Evolutionary conservation across 1,139 yeast species (phyloP), one percentile per base, ranked within the genome.

Genomic region (Suhomyces maxii): DNA sequence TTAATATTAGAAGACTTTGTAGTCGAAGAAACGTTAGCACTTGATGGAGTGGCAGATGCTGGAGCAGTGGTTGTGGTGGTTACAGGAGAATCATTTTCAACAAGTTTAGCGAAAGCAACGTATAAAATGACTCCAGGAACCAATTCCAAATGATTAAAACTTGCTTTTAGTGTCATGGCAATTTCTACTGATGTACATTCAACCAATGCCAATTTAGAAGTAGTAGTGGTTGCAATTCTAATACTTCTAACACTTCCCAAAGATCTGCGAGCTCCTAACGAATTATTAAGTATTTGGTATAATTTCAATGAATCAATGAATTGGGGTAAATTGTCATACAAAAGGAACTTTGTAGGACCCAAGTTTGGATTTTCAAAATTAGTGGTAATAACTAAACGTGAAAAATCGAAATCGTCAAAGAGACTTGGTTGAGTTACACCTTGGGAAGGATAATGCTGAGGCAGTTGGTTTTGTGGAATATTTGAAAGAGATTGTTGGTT

Each of bases 141-240:
- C 36, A 93, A 73, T 60, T 91, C 97, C 55, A 84, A 82, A 53
- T 90, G 95, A 59, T 86, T 87, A 59, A 90, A 79, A 41, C 76
- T 81, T 6, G 87, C 86, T 59, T 84, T 84, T 41, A 96, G 89
- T 39, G 76, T 79, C 76, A 87, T 82, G 10, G 98, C 96, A 36
- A 83, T 72, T 40, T 89, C 96, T 11, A 86, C 69, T 34, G 77
- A 72, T 5, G 79, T 73, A 65, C 89, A 90, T 63, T 87, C 95
- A 31, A 88, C 84, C 52, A 89, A 74, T 0, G 95, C 95, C 58
- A 73, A 55, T 46, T 69, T 69, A 12, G 73, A 66, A 8, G 69
- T 60, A 33, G 60, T 67, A n/a, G 79, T 67, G 8, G 67, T 63
- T 8, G 80, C 62, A 18, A 89, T 76, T 45, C 90, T 77, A 8